phyloP scores from a whole-genome alignment of 192 early-diverging fungal genomes.

The Globomyces pollinis-pini region DNA sequence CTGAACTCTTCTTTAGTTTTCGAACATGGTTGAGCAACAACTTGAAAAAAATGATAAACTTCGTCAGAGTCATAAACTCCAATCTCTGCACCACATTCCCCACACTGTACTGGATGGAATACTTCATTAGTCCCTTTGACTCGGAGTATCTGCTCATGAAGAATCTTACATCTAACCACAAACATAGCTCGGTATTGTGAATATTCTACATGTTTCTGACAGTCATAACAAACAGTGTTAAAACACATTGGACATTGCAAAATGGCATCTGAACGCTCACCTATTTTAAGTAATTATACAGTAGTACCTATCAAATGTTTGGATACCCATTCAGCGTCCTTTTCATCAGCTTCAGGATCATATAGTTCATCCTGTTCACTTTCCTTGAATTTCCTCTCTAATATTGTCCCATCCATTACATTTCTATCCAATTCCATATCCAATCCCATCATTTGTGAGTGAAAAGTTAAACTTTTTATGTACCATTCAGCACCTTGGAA shows the following conservation, averaged over 20 bases:
- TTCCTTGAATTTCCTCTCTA: neutral
- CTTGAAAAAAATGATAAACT: conserved; percentile 9
- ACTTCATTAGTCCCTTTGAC: neutral
- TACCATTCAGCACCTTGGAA: no score
- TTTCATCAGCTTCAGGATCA: conserved; percentile 3
- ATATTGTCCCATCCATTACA: no score
- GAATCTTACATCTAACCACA: neutral
- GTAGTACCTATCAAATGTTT: no score
- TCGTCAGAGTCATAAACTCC: conserved; percentile 3
- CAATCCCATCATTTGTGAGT: no score
- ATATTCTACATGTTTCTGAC: conserved; percentile 4
- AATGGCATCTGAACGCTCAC: neutral
- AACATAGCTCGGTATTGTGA: conserved; percentile 5
- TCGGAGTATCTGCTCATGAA: neutral
- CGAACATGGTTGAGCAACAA: conserved; percentile 2
- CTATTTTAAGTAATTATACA: no score
- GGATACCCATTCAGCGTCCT: neutral
- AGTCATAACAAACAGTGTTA: conserved; percentile 2
- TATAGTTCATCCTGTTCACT: neutral
- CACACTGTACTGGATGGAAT: neutral
- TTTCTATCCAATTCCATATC: no score
- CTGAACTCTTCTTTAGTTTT: no score
- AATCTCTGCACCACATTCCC: neutral
- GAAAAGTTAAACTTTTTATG: no score
- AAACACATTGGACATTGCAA: conserved; percentile 1